Conservation (phyloP, 2,329 filamentous ascomycete species). For the Hymenoscyphus salicellus region DNA sequence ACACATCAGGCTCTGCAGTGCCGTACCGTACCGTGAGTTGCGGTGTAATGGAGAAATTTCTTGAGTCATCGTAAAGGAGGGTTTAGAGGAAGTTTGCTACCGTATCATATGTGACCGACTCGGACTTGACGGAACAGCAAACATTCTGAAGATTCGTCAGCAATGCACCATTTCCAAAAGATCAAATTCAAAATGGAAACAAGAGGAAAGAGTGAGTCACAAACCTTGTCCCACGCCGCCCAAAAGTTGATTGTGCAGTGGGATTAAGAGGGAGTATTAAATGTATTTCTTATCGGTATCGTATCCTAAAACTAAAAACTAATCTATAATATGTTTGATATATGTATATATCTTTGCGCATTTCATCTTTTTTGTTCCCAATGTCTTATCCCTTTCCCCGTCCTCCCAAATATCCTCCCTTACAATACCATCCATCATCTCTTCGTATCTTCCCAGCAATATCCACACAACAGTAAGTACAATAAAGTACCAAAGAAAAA, state of each 20-base stretch:
- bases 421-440: conserved; percentile 1
- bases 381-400: background rate
- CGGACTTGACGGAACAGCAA: background rate
- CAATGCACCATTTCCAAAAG: background rate
- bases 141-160: background rate
- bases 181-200: background rate
- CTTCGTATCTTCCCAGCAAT: background rate
- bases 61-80: background rate
- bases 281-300: conserved; percentile 2
- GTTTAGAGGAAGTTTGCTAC: background rate
- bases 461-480: background rate
- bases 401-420: background rate
- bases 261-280: conserved; percentile 2
- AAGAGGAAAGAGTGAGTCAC: background rate
- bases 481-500: background rate
- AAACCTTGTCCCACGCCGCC: background rate
- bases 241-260: background rate
- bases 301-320: background rate
- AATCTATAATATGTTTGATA: conserved; percentile 2
- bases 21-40: background rate
- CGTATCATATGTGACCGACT: background rate
- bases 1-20: background rate
- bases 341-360: conserved; percentile 1
- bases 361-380: background rate
- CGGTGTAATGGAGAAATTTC: background rate